Evolutionary conservation across 345 rosid genomes (phyloP).

Genomic region (Gossypium thurberi): DNA sequence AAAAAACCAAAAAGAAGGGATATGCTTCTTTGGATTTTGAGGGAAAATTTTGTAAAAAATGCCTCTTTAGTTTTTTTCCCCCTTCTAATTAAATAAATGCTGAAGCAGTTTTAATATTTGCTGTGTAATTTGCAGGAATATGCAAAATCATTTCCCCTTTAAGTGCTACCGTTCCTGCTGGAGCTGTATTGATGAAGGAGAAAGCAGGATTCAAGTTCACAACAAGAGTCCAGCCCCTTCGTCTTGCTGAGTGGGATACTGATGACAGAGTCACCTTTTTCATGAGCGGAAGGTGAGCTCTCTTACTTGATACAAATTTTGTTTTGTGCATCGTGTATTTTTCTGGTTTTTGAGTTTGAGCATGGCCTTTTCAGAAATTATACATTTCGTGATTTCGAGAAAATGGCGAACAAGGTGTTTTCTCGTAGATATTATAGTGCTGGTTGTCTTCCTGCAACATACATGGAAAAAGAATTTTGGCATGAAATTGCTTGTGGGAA

Average conservation of each 20-base stretch:
- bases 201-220: constrained; percentile 90
- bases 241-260: constrained; percentile 94
- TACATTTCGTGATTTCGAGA: constrained; percentile 93
- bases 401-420: constrained; percentile 95
- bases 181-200: constrained; percentile 81
- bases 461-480: constrained; percentile 99
- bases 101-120: neutral
- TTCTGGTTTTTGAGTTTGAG: constrained; percentile 23
- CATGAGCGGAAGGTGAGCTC: constrained; percentile 90
- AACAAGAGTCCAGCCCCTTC: constrained; percentile 96
- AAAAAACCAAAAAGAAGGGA: neutral
- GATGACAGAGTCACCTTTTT: constrained; percentile 94
- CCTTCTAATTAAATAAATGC: neutral
- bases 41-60: neutral
- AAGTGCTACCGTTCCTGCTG: constrained; percentile 89
- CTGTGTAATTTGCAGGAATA: constrained; percentile 45
- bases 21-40: neutral
- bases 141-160: constrained; percentile 93
- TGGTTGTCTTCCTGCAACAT: constrained; percentile 81
- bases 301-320: constrained; percentile 12
- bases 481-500: constrained; percentile 91
- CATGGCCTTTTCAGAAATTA: constrained; percentile 65
- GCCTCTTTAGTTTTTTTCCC: neutral
- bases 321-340: constrained; percentile 9
- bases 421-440: constrained; percentile 87